Conservation (phyloP, 495 filamentous ascomycete species). For the Hypoxylon fragiforme region DNA sequence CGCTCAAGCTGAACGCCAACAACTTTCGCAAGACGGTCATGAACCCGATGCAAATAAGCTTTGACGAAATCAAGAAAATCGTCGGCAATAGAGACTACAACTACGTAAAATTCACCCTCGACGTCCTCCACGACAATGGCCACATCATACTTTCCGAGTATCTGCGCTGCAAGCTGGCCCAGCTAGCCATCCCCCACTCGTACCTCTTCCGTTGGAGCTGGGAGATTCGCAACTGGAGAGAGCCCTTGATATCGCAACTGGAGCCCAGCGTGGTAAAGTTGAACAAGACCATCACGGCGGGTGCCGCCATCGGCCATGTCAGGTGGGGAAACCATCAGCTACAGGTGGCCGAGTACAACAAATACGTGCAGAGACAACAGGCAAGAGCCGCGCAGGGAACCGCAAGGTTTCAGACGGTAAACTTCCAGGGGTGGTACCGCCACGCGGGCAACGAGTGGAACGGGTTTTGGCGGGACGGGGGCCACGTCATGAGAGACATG, state of each 20-base stretch:
- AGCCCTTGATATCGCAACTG: background rate
- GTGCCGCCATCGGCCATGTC: too few relatives aligned
- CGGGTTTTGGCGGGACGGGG: conserved; percentile 3
- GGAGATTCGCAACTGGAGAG: background rate
- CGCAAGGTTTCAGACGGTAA: too few relatives aligned
- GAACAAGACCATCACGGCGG: too few relatives aligned
- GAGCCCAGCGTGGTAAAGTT: background rate
- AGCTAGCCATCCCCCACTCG: background rate
- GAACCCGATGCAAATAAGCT: background rate
- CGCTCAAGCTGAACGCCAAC: conserved; percentile 16
- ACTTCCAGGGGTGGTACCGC: too few relatives aligned
- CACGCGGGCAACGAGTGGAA: background rate
- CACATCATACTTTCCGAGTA: background rate
- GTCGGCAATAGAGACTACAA: background rate
- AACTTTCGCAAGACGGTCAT: background rate
- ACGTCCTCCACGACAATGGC: background rate
- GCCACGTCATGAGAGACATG: conserved; percentile 2
- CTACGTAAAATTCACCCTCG: background rate
- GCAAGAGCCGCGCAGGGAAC: too few relatives aligned
- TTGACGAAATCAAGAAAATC: background rate
- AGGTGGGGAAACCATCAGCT: too few relatives aligned
- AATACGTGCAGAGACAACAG: too few relatives aligned
- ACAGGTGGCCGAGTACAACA: too few relatives aligned
- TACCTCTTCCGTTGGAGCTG: background rate
- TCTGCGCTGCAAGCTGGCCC: background rate